phyloP scores from a whole-genome alignment of 2,329 filamentous ascomycete genomes.

The Dryadomyces sulphureus region DNA sequence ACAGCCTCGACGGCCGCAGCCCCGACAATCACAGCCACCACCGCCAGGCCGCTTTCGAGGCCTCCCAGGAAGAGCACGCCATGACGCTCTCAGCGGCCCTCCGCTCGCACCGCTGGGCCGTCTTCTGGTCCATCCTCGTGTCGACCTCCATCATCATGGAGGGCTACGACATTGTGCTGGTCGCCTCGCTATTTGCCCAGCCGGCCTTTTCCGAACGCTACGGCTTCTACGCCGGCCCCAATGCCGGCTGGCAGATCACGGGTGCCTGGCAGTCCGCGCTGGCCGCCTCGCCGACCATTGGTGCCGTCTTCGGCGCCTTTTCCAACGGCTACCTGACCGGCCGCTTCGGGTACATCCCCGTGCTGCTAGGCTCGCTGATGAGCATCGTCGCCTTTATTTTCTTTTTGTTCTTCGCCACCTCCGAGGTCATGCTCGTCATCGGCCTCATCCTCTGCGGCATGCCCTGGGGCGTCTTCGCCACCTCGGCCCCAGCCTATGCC shows the following conservation, averaged over 20 bases:
- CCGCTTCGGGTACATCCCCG: constrained; percentile 32
- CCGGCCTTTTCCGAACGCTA: not conserved
- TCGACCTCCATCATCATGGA: not conserved
- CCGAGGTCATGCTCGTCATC: constrained; percentile 28
- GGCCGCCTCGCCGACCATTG: constrained; percentile 26
- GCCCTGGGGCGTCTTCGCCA: constrained; percentile 7
- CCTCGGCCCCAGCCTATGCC: constrained; percentile 20
- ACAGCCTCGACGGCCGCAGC: too few relatives aligned
- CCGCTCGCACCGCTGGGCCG: not conserved
- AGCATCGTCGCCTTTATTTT: constrained; percentile 36
- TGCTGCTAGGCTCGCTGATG: constrained; percentile 30
- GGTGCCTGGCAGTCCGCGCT: constrained; percentile 43
- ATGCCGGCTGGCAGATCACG: constrained; percentile 27
- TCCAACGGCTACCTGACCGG: constrained; percentile 38
- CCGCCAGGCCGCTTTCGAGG: not conserved
- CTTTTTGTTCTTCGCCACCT: constrained; percentile 33
- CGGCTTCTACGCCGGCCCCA: not conserved
- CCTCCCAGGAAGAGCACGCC: not conserved
- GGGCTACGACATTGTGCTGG: not conserved
- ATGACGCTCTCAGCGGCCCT: not conserved
- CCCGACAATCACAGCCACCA: too few relatives aligned
- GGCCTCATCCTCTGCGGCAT: constrained; percentile 27
- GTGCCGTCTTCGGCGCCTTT: constrained; percentile 40
- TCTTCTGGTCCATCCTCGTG: not conserved
- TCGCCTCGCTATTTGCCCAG: not conserved